Conservation (phyloP, 495 filamentous ascomycete species). For the Pyronema omphalodes region DNA sequence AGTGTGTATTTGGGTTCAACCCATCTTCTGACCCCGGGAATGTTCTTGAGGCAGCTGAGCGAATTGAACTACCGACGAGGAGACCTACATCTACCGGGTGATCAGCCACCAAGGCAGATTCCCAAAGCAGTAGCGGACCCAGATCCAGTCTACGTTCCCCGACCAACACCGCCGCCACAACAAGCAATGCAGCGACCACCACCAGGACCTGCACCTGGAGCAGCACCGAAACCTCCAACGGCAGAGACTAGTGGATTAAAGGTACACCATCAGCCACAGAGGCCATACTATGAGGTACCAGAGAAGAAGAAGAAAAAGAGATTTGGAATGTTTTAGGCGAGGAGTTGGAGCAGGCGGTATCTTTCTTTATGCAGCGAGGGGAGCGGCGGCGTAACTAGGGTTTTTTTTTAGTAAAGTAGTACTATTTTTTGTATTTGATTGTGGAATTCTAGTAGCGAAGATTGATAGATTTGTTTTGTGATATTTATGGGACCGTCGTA, state of each 20-base stretch:
- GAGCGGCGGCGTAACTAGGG: neutral
- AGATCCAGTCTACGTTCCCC: constrained; percentile 18
- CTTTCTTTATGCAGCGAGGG: too few relatives aligned
- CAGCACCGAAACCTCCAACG: constrained; percentile 10
- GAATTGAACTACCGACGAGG: constrained; percentile 59
- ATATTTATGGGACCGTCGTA: neutral
- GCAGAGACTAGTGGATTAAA: constrained; percentile 22
- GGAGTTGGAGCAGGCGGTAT: neutral
- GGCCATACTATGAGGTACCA: constrained; percentile 21
- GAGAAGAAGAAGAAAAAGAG: constrained; percentile 25
- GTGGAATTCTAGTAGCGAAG: too few relatives aligned
- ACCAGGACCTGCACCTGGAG: constrained; percentile 8
- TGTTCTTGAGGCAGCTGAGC: constrained; percentile 65
- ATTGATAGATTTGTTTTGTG: too few relatives aligned
- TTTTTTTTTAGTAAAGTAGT: too few relatives aligned
- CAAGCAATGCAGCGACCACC: constrained; percentile 10
- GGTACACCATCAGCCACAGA: constrained; percentile 21
- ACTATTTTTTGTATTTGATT: too few relatives aligned
- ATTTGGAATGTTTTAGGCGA: constrained; percentile 21
- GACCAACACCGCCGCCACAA: constrained; percentile 8
- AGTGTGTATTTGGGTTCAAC: constrained; percentile 84
- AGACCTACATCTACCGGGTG: constrained; percentile 59
- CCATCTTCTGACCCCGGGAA: constrained; percentile 68
- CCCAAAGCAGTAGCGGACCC: constrained; percentile 73
- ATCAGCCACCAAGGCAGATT: constrained; percentile 58